Base-by-base conservation (phyloP, 83 land plant genomes). In the Diphasiastrum complanatum region DNA sequence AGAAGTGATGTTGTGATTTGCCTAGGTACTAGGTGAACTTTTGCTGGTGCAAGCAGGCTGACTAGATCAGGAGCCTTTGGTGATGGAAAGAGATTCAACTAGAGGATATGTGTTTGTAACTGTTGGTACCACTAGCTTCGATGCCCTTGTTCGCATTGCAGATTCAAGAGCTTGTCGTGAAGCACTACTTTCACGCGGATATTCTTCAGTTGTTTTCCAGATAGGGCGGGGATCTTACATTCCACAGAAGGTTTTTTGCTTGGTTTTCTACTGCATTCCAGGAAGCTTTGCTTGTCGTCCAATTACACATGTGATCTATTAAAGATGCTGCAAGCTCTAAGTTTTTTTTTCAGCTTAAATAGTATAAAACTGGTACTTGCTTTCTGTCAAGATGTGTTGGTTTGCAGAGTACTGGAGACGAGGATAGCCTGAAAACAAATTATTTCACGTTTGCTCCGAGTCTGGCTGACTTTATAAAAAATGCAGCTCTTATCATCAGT, bases 51-150 rank as follows among this genome's bases (percentile, higher is more conserved):
- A n/a, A n/a, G n/a, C n/a, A n/a, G n/a, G n/a, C n/a, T n/a, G n/a
- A n/a, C n/a, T n/a, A n/a, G n/a, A n/a, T n/a, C n/a, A n/a, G n/a
- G n/a, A n/a, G n/a, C n/a, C n/a, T n/a, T n/a, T n/a, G n/a, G n/a
- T n/a, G n/a, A n/a, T n/a, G n/a, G n/a, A n/a, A n/a, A n/a, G n/a
- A n/a, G n/a, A n/a, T n/a, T n/a, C n/a, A n/a, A n/a, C n/a, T n/a
- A n/a, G n/a, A n/a, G n/a, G 57, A 54, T 40, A 51, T 1, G 98
- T 85, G 19, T 85, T 92, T 74, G 96, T 88, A 32, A 92, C 96
- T 1, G 98, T 92, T 25, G 98, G 96, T 22, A 88, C 98, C 0
- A 92, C 98, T 11, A 70, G 72, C 46, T 92, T 92, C 47, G 91
- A 92, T 75, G 73, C 81, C 22, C 78, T 92, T 51, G 87, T 92